Conservation (phyloP, 192 early-diverging fungal species). For the Lobosporangium transversale region DNA sequence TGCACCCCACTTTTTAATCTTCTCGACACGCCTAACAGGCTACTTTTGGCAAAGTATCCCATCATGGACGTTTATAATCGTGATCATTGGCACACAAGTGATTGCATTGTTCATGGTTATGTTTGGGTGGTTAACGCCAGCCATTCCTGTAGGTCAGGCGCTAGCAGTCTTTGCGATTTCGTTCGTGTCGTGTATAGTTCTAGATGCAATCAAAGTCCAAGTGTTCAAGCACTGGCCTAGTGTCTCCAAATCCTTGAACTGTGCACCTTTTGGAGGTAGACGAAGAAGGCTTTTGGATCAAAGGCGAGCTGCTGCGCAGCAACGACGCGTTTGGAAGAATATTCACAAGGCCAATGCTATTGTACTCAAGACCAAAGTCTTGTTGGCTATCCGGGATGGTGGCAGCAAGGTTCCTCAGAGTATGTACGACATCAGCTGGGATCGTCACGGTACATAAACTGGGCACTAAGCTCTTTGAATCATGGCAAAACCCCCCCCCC, state of each 20-base stretch:
- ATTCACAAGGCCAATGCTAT: conserved; percentile 17
- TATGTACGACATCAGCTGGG: conserved; percentile 36
- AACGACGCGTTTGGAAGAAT: conserved; percentile 31
- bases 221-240: conserved; percentile 39
- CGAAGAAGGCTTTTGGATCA: conserved; percentile 28
- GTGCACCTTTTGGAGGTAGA: conserved; percentile 38
- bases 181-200: conserved; percentile 62
- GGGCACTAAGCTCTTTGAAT: background rate
- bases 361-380: conserved; percentile 25
- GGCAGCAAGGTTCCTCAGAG: conserved; percentile 22
- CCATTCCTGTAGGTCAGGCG: conserved; percentile 60
- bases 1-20: conserved; percentile 81
- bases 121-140: conserved; percentile 55
- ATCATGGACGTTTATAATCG: conserved; percentile 62
- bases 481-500: background rate
- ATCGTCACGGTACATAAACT: conserved; percentile 9
- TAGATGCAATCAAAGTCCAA: conserved; percentile 75
- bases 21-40: conserved; percentile 69
- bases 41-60: conserved; percentile 75
- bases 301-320: background rate
- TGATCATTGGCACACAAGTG: conserved; percentile 75
- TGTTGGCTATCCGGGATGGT: conserved; percentile 25
- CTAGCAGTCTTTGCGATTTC: conserved; percentile 65
- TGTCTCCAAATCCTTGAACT: conserved; percentile 16
- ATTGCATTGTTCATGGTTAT: conserved; percentile 69